These are phyloP conservation scores for Chenopodium quinoa DNA, from an alignment of 148 eudicot genomes.

Conservation along the genomic window DNA sequence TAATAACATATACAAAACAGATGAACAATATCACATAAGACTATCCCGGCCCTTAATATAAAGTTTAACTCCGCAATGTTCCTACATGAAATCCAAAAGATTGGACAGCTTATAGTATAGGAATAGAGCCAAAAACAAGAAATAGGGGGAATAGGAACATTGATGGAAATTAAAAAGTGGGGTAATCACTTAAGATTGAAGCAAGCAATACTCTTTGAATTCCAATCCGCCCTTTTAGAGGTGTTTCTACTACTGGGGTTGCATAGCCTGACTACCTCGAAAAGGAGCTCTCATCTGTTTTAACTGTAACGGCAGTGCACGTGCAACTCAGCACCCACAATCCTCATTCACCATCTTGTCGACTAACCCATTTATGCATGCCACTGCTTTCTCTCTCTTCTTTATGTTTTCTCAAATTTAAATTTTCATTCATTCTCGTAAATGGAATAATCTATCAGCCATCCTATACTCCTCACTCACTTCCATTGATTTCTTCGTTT, in stretches of 20 bases:
- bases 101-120: no score
- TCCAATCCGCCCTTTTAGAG: not conserved
- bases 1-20: no score
- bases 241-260: not conserved
- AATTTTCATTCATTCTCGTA: slow-evolving; percentile 33
- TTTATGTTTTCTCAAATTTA: no score
- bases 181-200: slow-evolving; percentile 12
- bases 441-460: slow-evolving; percentile 25
- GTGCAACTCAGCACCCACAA: slow-evolving; percentile 21
- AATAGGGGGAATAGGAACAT: no score
- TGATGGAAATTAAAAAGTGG: not conserved
- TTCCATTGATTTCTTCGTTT: slow-evolving; percentile 18
- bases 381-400: no score
- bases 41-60: no score
- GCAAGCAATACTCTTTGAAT: not conserved
- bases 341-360: slow-evolving; percentile 29
- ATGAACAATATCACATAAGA: no score
- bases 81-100: no score
- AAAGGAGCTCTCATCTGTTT: slow-evolving; percentile 17
- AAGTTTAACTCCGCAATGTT: no score
- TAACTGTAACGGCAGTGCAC: slow-evolving; percentile 31
- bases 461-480: not conserved
- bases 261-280: slow-evolving; percentile 19
- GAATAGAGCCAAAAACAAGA: no score
- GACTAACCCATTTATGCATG: not conserved